These are phyloP conservation scores for Lolium multiflorum DNA, from an alignment of 176 grass and related monocot species.

Conservation along the genomic window DNA sequence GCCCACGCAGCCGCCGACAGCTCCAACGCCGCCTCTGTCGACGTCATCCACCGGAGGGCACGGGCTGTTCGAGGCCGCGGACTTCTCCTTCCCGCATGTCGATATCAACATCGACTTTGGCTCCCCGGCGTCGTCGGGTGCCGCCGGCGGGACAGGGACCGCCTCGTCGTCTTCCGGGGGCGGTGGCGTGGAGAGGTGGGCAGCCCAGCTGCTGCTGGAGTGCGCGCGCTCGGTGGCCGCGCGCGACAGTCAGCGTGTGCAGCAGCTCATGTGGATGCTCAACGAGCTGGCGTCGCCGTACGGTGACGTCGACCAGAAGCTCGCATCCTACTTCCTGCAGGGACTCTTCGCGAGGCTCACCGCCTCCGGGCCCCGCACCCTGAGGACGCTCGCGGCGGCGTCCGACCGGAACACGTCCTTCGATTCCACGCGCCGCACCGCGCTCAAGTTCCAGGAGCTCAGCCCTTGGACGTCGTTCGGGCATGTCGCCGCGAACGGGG, in stretches of 20 bases:
- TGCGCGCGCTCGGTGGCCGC: constrained; percentile 70
- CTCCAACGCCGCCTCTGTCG: constrained; percentile 67
- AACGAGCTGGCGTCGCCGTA: constrained; percentile 96
- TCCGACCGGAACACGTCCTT: constrained; percentile 84
- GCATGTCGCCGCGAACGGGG: constrained; percentile 95
- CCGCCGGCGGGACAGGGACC: constrained; percentile 21
- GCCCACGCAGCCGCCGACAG: constrained; percentile 19
- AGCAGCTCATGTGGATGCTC: constrained; percentile 99
- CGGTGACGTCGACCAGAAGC: constrained; percentile 94
- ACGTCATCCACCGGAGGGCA: constrained; percentile 64
- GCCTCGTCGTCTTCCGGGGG: constrained; percentile 37
- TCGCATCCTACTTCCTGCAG: constrained; percentile 89
- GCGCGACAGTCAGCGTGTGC: constrained; percentile 81
- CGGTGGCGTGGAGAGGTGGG: constrained; percentile 60
- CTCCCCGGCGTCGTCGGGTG: constrained; percentile 70
- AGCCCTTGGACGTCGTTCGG: constrained; percentile 98
- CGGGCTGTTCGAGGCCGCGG: constrained; percentile 74
- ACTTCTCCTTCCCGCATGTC: constrained; percentile 70
- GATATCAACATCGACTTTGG: constrained; percentile 95
- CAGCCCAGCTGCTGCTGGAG: constrained; percentile 76
- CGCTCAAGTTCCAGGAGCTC: constrained; percentile 90
- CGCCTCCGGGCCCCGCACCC: constrained; percentile 66
- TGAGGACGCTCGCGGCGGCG: constrained; percentile 70
- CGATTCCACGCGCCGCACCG: constrained; percentile 88
- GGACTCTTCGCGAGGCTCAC: constrained; percentile 84